phyloP scores from a whole-genome alignment of 1,284 basidiomycete genomes.

The Sporisorium sorghi region DNA sequence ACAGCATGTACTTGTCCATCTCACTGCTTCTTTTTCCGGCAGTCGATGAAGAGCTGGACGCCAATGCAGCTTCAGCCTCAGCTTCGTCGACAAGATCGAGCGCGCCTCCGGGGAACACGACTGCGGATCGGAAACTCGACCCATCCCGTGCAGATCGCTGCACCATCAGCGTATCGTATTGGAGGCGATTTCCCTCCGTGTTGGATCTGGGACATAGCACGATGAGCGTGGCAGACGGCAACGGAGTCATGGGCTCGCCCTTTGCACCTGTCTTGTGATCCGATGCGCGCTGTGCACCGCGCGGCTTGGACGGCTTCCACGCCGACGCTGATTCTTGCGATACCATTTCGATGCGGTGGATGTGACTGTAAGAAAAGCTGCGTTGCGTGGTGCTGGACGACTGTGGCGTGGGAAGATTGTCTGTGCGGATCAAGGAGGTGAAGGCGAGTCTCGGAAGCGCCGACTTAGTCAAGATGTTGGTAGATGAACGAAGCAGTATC shows the following conservation, averaged over 20 bases:
- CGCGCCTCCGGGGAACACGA: slow-evolving; percentile 64
- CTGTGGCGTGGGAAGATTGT: slow-evolving; percentile 28
- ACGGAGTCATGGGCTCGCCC: slow-evolving; percentile 62
- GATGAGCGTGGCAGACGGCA: slow-evolving; percentile 60
- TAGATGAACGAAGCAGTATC: slow-evolving; percentile 18
- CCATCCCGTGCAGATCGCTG: slow-evolving; percentile 57
- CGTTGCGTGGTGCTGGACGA: neutral
- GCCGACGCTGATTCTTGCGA: slow-evolving; percentile 14
- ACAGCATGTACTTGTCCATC: slow-evolving; percentile 42
- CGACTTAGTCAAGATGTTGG: too few relatives aligned
- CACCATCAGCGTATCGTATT: slow-evolving; percentile 58
- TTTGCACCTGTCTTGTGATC: slow-evolving; percentile 57
- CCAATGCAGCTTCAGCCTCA: slow-evolving; percentile 30
- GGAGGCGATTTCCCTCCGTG: slow-evolving; percentile 6
- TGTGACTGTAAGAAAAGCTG: slow-evolving; percentile 23
- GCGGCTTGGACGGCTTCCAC: slow-evolving; percentile 48
- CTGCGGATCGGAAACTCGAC: slow-evolving; percentile 61
- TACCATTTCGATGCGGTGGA: slow-evolving; percentile 26
- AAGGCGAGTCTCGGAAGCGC: slow-evolving; percentile 15
- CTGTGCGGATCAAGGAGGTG: neutral
- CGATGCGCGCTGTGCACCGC: slow-evolving; percentile 44
- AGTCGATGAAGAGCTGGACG: neutral
- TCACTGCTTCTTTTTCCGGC: neutral
- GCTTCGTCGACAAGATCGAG: slow-evolving; percentile 58
- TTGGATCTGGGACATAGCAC: slow-evolving; percentile 55